Base-by-base conservation (phyloP, 2,329 filamentous ascomycete genomes). In the Cordyceps javanica region DNA sequence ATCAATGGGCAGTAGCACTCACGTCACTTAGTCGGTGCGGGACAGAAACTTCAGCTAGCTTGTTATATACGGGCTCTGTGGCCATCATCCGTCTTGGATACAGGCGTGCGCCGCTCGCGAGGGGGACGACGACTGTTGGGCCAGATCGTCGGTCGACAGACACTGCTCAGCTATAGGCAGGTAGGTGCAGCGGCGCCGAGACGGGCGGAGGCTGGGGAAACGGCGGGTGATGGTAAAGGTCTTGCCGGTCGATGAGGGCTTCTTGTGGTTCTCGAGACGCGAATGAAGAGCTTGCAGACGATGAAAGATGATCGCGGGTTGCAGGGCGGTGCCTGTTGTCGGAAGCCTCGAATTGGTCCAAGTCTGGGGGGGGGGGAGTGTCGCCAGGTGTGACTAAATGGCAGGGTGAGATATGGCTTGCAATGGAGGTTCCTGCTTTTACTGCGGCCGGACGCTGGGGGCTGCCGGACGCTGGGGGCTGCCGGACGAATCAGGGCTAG, bases 71-170 rank as follows among this genome's bases (percentile, higher is more conserved):
- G 75, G 78, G 76, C 79, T 82, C 82, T 77, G 80, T 80, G 78
- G 81, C 82, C 82, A 85, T 85, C 80, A 82, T 85, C 80, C 81
- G 80, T 78, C 72, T 73, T 75, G 69, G 69, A 66, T 53, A 59
- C 60, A 60, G 57, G 62, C 67, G 68, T 69, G 66, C 68, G 68
- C 70, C 67, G 65, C 67, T 70, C 58, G 63, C 30, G 61, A 58
- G 53, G 60, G 61, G 58, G 63, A 44, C 58, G 32, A 63, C 61
- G 61, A 55, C 54, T 59, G 62, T 67, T 63, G 63, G 62, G 66
- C 64, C 63, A 63, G 65, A 64, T 66, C 64, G 62, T 65, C 49
- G 30, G 32, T 50, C 16, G 46, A 30, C 26, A 44, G 55, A 57
- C 51, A 46, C 55, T 57, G 28, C 55, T 50, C 38, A 44, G 45